Percentiles rank a stretch among this genome's conserved stretches.
These are phyloP conservation scores for Begonia masoniana DNA, from an alignment of 306 rosid species.

Conservation along the genomic window DNA sequence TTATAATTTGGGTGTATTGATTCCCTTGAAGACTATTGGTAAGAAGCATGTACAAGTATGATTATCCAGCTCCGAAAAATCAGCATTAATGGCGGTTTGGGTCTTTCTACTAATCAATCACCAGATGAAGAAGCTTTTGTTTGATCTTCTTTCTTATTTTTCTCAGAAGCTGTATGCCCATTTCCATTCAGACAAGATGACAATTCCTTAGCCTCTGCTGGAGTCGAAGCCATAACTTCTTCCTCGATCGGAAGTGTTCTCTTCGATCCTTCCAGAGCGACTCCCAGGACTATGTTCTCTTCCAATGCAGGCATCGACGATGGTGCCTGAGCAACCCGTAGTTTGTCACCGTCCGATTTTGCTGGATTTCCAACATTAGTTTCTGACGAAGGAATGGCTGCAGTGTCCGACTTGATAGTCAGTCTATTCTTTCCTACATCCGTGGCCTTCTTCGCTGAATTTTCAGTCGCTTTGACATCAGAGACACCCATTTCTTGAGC, in stretches of 20 bases:
- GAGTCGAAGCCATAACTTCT: conserved; percentile 22
- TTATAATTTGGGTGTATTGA: neutral
- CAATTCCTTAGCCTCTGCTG: conserved; percentile 40
- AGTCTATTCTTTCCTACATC: conserved; percentile 19
- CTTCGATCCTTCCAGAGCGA: conserved; percentile 90
- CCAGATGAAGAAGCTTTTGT: conserved; percentile 21
- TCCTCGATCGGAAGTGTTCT: conserved; percentile 88
- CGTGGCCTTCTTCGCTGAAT: conserved; percentile 18
- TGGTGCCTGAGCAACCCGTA: conserved; percentile 26
- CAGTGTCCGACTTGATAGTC: conserved; percentile 16
- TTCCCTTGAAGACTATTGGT: neutral
- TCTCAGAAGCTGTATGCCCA: conserved; percentile 29
- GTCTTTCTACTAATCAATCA: conserved; percentile 9
- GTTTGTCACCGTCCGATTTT: conserved; percentile 40
- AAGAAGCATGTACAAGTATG: neutral
- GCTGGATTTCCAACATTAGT: conserved; percentile 13
- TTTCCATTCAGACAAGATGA: conserved; percentile 38
- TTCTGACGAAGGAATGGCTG: conserved; percentile 21
- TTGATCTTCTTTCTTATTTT: conserved; percentile 44
- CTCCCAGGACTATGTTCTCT: conserved; percentile 85
- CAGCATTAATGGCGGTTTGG: neutral
- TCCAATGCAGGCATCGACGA: conserved; percentile 39
- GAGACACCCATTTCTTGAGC: conserved; percentile 20
- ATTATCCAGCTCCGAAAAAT: neutral
- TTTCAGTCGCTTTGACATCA: conserved; percentile 13